A percentile compares a stretch with the other conserved stretches of the same genome.
Conservation (phyloP, 2,329 filamentous ascomycete genomes). For the Rachicladosporium sp. region DNA sequence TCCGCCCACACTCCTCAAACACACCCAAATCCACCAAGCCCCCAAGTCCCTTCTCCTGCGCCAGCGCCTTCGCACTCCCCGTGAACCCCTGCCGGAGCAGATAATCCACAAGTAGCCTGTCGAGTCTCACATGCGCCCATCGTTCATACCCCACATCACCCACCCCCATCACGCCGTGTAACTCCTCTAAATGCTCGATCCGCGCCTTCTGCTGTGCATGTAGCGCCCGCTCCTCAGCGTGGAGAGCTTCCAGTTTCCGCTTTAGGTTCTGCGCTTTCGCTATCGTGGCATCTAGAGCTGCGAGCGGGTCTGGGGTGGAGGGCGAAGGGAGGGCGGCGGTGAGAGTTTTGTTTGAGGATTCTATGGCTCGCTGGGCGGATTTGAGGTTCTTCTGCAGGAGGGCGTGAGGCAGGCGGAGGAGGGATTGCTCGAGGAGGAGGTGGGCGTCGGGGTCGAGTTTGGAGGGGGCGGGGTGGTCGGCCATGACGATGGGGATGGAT, state of each 20-base stretch:
- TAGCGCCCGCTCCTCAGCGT: constrained; percentile 67
- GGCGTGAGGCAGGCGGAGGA: constrained; percentile 85
- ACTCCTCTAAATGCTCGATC: constrained; percentile 65
- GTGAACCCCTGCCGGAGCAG: constrained; percentile 73
- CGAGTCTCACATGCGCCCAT: constrained; percentile 72
- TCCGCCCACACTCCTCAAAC: constrained; percentile 68
- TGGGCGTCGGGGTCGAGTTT: constrained; percentile 65
- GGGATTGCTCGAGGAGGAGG: constrained; percentile 77
- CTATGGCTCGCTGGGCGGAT: constrained; percentile 62
- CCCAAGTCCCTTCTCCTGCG: constrained; percentile 60
- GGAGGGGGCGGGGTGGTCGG: constrained; percentile 37
- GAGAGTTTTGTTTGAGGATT: constrained; percentile 55
- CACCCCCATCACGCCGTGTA: constrained; percentile 67
- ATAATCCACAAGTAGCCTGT: constrained; percentile 85
- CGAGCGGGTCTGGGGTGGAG: constrained; percentile 56
- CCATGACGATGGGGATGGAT: constrained; percentile 23
- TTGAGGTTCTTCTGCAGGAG: constrained; percentile 92
- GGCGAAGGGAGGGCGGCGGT: constrained; percentile 42
- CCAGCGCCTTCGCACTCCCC: constrained; percentile 62
- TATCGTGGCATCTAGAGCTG: constrained; percentile 74
- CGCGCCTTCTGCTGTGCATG: constrained; percentile 66
- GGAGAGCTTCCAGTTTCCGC: constrained; percentile 65
- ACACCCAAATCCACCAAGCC: constrained; percentile 81
- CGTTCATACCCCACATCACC: constrained; percentile 88
- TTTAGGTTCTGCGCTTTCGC: constrained; percentile 74